A percentile compares a stretch with the other conserved stretches of the same genome.
Conservation (phyloP, 257 asterid species). For the Scutellaria barbata region DNA sequence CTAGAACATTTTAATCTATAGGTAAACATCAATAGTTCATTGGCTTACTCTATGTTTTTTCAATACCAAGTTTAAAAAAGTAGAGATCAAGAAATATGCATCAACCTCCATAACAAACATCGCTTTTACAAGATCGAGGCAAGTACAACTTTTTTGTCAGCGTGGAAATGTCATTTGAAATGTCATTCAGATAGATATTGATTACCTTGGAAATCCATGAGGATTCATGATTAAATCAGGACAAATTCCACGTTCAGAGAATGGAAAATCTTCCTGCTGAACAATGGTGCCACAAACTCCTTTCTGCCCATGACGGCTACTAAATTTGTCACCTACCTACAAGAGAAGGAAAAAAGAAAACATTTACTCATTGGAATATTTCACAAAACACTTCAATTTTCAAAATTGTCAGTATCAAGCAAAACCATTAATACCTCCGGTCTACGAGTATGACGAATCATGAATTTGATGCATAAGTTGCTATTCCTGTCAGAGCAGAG, state of each 20-base stretch:
- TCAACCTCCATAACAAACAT: neutral
- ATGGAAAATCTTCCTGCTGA: constrained; percentile 96
- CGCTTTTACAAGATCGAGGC: neutral
- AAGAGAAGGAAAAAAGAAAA: constrained; percentile 33
- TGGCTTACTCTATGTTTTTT: neutral
- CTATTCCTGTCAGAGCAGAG: constrained; percentile 74
- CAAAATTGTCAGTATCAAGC: constrained; percentile 15
- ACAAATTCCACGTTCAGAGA: constrained; percentile 95
- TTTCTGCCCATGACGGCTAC: constrained; percentile 98
- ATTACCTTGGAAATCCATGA: constrained; percentile 95
- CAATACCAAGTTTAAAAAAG: neutral
- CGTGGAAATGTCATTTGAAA: constrained; percentile 25
- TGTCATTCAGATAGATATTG: constrained; percentile 33
- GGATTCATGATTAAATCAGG: constrained; percentile 99
- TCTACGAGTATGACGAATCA: constrained; percentile 97
- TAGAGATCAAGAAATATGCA: neutral
- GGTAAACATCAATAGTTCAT: constrained; percentile 8
- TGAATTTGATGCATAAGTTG: constrained; percentile 67
- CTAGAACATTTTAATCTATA: neutral
- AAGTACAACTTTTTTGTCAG: constrained; percentile 40
- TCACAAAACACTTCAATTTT: constrained; percentile 9
- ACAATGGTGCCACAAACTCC: constrained; percentile 96
- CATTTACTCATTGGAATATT: constrained; percentile 15
- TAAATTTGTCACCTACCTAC: constrained; percentile 95
- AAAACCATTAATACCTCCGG: constrained; percentile 66